A percentile compares a stretch with the other conserved stretches of the same genome.
Evolutionary conservation across 352 stramenopile genomes (phyloP).

Genomic region (Globisporangium orthogonon): DNA sequence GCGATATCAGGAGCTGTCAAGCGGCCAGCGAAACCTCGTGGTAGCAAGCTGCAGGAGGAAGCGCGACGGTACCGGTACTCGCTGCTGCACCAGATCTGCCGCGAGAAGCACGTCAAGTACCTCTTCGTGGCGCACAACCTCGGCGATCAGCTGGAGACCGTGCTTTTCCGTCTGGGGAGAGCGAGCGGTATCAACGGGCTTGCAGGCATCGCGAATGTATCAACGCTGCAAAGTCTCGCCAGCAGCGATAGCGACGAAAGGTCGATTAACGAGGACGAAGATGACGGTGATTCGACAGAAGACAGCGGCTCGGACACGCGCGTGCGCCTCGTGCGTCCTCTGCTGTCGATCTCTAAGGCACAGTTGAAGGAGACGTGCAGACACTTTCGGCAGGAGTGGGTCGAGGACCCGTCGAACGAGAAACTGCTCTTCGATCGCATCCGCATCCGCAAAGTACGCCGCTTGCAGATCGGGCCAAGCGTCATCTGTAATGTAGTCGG

Average conservation of each 20-base stretch:
- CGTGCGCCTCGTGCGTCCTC: constrained; percentile 43
- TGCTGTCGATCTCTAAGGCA: constrained; percentile 54
- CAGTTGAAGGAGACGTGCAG: constrained; percentile 62
- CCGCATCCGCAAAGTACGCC: constrained; percentile 70
- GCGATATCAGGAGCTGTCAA: neutral
- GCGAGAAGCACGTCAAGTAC: constrained; percentile 38
- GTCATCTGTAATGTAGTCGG: neutral
- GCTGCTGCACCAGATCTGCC: constrained; percentile 47
- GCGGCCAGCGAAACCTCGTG: constrained; percentile 25
- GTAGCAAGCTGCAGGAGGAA: constrained; percentile 74
- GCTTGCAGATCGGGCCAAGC: neutral
- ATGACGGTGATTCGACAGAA: neutral
- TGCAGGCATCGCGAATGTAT: constrained; percentile 42
- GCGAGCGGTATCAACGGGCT: constrained; percentile 74
- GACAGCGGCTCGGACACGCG: neutral
- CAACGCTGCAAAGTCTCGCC: constrained; percentile 17
- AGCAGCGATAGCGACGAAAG: constrained; percentile 1
- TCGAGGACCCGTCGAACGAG: constrained; percentile 82
- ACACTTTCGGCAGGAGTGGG: constrained; percentile 66
- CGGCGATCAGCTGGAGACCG: constrained; percentile 77
- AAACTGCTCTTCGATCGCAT: constrained; percentile 72
- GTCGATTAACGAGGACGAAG: neutral
- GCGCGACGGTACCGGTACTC: constrained; percentile 64
- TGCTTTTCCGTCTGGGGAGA: constrained; percentile 69
- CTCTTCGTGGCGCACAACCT: constrained; percentile 79